These are phyloP conservation scores for Hymenoscyphus fraxineus DNA, from an alignment of 2,329 filamentous ascomycete species.

Conservation along the genomic window DNA sequence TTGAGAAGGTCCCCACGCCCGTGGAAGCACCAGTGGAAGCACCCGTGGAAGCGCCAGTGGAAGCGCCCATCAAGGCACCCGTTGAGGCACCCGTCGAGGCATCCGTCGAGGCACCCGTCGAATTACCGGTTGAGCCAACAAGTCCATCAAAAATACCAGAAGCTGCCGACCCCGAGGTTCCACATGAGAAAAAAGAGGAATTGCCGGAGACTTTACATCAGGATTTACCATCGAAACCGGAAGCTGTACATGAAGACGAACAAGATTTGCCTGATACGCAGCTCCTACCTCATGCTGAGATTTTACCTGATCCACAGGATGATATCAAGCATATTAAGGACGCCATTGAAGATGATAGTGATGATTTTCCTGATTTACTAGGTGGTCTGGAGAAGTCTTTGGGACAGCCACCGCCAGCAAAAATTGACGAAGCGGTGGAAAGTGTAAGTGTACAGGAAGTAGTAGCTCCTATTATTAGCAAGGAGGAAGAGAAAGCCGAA, in stretches of 20 bases:
- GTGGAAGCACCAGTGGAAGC: constrained; percentile 5
- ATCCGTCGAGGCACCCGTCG: neutral
- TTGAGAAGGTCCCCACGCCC: neutral
- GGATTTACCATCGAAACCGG: neutral
- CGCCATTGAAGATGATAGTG: constrained; percentile 22
- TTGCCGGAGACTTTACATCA: neutral
- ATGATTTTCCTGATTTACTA: constrained; percentile 29
- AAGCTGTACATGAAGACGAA: neutral
- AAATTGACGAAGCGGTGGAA: neutral
- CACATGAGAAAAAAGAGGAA: neutral
- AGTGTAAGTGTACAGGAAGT: neutral
- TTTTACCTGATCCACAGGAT: neutral
- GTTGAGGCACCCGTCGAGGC: neutral
- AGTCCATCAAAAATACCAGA: neutral
- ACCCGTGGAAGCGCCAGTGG: constrained; percentile 1
- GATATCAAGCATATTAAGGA: neutral
- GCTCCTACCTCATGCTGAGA: neutral
- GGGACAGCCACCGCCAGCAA: constrained; percentile 11
- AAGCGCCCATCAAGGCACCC: constrained; percentile 2
- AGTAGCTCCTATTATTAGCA: neutral
- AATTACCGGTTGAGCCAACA: neutral
- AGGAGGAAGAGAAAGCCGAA: neutral
- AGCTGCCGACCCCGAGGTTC: neutral
- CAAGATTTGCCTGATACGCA: neutral
- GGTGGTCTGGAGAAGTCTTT: constrained; percentile 30